phyloP scores from a whole-genome alignment of 345 rosid genomes.

The Punica granatum region DNA sequence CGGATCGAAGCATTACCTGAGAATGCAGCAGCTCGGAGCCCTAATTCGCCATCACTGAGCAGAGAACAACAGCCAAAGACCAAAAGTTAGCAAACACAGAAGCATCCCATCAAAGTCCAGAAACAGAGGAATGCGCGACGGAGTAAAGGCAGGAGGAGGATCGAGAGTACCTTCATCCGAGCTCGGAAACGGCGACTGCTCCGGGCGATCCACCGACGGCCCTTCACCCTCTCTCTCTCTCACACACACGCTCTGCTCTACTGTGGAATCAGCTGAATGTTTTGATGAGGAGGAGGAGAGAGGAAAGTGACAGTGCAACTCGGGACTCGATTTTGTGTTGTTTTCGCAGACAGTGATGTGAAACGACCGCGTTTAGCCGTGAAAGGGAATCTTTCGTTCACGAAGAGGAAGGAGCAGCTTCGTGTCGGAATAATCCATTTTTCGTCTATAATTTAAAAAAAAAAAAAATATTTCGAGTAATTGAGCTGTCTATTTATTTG shows the following conservation, averaged over 20 bases:
- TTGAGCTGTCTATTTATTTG: no score
- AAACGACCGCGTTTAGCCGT: neutral
- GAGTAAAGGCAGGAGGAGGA: neutral
- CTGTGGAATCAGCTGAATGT: constrained; percentile 4
- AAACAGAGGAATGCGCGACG: neutral
- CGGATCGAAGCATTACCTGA: neutral
- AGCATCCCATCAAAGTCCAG: neutral
- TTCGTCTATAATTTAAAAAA: no score
- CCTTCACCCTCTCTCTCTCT: no score
- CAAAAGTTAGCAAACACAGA: neutral
- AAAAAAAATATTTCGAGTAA: neutral
- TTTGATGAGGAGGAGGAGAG: neutral
- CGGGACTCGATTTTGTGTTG: neutral
- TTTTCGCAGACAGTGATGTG: neutral
- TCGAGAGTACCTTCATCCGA: neutral
- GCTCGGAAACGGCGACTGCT: neutral
- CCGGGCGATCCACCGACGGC: constrained; percentile 6
- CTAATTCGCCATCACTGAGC: constrained; percentile 1
- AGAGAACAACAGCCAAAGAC: neutral
- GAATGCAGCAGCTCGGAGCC: neutral
- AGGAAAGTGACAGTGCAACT: constrained; percentile 6
- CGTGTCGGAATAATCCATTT: neutral
- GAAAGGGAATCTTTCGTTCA: constrained; percentile 1
- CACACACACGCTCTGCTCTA: neutral
- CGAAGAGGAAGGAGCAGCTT: neutral